Base-by-base conservation (phyloP, 2,329 filamentous ascomycete species). In the Amauroascus verrucosus region DNA sequence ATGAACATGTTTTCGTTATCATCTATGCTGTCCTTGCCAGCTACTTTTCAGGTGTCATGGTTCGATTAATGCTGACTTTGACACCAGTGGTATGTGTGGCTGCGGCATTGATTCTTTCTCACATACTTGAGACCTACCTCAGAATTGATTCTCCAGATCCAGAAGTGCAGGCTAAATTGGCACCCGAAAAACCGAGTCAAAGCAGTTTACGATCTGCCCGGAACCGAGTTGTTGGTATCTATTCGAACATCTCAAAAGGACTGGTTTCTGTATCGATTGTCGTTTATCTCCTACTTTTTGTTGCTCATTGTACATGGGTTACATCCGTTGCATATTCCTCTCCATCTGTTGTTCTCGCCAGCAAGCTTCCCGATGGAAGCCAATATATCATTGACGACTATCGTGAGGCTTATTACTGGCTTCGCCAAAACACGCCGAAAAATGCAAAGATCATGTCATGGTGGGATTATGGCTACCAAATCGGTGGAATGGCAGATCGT, bases 391-490 rank as follows among this genome's bases (percentile, higher is more conserved):
- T 98, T 64, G 93, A 98, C 66, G 93, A 98, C 70, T 98, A 98
- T 75, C 86, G 93, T 66, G 93, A 98, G 78, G 93, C 93, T 1
- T 98, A 98, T 75, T 95, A 98, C 75, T 98, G 93, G 93, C 83
- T 98, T 48, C 86, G 93, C 59, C 93, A 98, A 72, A 98, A 98
- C 76, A 98, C 94, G 8, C 79, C 85, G 56, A 81, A 91, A 61
- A 87, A 96, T 63, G 90, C 94, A 66, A 98, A 97, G 79, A 86
- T 98, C 67, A 97, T 97, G 91, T 93, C 90, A 1, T 98, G 93
- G 93, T 98, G 93, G 93, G 93, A 98, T 69, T 98, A 98, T 65
- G 93, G 93, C 60, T 98, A 98, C 75, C 93, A 98, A 74, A 98
- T 98, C 70, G 93, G 93, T 74, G 93, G 93, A 61, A 98, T 98